Conservation (phyloP, 108 stramenopile species). For the Aurantiochytrium sp. region DNA sequence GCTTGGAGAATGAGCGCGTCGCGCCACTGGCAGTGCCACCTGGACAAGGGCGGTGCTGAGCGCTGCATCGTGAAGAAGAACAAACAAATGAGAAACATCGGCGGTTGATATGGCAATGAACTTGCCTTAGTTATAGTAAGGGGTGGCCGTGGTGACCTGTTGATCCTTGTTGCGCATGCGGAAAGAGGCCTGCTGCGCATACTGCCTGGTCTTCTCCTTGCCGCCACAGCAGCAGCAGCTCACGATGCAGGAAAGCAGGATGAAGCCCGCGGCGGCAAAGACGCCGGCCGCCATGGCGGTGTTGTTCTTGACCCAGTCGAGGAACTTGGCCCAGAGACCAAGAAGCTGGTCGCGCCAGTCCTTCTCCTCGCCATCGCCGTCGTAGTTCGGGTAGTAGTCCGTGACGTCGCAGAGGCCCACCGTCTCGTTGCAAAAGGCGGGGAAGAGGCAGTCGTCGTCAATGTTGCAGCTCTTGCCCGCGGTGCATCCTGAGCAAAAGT, state of each 20-base stretch:
- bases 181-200: no score
- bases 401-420: not conserved
- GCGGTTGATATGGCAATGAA: no score
- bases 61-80: no score
- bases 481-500: not conserved
- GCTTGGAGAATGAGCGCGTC: no score
- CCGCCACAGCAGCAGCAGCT: not conserved
- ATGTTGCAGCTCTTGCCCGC: not conserved
- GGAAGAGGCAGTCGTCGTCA: not conserved
- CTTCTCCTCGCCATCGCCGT: not conserved
- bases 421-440: not conserved
- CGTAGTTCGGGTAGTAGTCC: not conserved
- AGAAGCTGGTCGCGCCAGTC: not conserved
- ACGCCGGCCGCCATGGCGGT: not conserved
- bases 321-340: not conserved
- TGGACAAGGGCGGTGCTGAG: no score
- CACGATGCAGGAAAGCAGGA: not conserved
- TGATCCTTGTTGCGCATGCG: no score
- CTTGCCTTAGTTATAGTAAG: no score
- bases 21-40: no score
- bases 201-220: no score
- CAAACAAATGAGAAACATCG: no score
- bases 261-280: not conserved
- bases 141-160: no score
- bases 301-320: not conserved